Percentiles rank a stretch among this genome's conserved stretches.
These are phyloP conservation scores for Fraxinus albicans DNA, from an alignment of 305 asterid species.

Conservation along the genomic window DNA sequence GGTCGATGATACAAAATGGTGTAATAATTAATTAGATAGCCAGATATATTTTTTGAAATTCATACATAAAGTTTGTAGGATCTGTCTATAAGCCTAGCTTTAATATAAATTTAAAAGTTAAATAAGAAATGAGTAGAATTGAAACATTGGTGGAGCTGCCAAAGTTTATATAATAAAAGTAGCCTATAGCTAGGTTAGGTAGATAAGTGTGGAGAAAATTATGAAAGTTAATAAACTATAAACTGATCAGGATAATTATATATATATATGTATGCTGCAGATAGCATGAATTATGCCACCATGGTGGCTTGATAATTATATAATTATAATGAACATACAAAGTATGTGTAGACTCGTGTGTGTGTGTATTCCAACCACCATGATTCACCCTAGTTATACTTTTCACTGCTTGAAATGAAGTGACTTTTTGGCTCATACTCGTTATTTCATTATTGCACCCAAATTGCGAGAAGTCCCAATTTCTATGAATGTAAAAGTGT, in stretches of 20 bases:
- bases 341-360: background rate
- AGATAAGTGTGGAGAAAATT: background rate
- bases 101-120: background rate
- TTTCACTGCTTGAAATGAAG: no score
- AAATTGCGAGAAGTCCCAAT: background rate
- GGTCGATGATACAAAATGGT: background rate
- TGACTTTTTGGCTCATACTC: no score
- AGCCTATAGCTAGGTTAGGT: background rate
- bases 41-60: background rate
- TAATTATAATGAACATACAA: background rate
- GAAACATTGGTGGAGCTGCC: background rate
- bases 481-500: background rate
- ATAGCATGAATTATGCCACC: background rate
- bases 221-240: background rate
- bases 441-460: background rate
- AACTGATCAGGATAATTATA: background rate
- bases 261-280: background rate
- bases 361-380: no score
- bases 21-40: background rate
- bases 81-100: background rate
- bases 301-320: background rate
- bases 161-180: background rate
- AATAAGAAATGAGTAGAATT: background rate
- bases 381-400: background rate
- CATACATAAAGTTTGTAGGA: background rate